phyloP scores from a whole-genome alignment of 1,284 basidiomycete species.

The Heterobasidion irregulare region DNA sequence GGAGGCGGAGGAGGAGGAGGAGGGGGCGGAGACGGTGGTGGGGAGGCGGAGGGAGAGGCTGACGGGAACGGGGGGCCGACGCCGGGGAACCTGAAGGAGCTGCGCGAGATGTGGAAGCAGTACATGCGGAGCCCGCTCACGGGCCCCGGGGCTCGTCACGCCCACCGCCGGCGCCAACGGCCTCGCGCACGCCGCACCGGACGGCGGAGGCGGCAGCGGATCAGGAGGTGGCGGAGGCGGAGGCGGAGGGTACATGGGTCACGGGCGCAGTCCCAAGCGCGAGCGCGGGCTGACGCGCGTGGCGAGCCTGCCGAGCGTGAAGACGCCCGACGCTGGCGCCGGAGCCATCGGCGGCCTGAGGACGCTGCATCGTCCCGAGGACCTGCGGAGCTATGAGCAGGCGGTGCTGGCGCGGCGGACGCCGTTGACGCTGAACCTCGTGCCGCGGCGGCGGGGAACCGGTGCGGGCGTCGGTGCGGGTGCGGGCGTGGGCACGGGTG shows the following conservation, averaged over 20 bases:
- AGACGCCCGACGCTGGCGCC: slow-evolving; percentile 36
- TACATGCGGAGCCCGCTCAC: slow-evolving; percentile 66
- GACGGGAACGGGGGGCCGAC: slow-evolving; percentile 17
- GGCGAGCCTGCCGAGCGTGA: slow-evolving; percentile 54
- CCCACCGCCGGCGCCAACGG: neutral
- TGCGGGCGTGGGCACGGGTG: no score
- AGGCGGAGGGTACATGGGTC: slow-evolving; percentile 1
- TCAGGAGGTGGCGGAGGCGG: no score
- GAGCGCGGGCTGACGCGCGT: slow-evolving; percentile 38
- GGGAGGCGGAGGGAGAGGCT: slow-evolving; percentile 6
- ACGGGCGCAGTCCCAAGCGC: slow-evolving; percentile 9
- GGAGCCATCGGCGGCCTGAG: neutral
- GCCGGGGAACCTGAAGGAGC: slow-evolving; percentile 39
- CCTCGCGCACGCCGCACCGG: slow-evolving; percentile 9
- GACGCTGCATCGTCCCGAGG: slow-evolving; percentile 34
- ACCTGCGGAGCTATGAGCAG: slow-evolving; percentile 64
- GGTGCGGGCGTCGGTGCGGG: no score
- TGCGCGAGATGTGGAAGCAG: slow-evolving; percentile 67
- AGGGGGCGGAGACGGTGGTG: neutral
- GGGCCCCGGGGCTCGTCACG: slow-evolving; percentile 25
- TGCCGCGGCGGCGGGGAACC: slow-evolving; percentile 26
- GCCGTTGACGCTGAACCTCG: slow-evolving; percentile 43
- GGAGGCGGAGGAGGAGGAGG: no score
- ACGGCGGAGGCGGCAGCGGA: slow-evolving; percentile 8
- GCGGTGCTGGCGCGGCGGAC: slow-evolving; percentile 62